These are phyloP conservation scores for Venturia nashicola DNA, from an alignment of 2,329 filamentous ascomycete genomes.

Conservation along the genomic window DNA sequence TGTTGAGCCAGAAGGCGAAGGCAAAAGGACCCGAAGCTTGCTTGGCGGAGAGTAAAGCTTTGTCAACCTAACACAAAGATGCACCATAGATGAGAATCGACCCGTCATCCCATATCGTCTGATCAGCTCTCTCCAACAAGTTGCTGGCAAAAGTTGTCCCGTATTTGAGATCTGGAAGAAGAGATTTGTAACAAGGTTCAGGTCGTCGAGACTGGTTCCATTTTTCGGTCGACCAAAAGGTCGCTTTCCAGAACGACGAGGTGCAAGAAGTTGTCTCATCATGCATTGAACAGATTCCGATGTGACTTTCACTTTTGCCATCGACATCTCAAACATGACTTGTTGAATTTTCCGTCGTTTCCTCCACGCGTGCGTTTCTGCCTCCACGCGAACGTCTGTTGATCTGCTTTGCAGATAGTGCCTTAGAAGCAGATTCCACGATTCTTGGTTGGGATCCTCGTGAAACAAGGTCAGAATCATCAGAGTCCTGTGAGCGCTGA, in stretches of 20 bases:
- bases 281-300: conserved; percentile 32
- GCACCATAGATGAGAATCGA: conserved; percentile 38
- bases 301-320: conserved; percentile 29
- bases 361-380: conserved; percentile 9
- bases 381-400: neutral
- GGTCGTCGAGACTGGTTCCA: conserved; percentile 20
- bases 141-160: conserved; percentile 29
- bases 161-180: conserved; percentile 35
- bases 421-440: conserved; percentile 37
- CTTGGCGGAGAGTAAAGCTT: conserved; percentile 9
- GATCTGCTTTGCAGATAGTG: conserved; percentile 19
- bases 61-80: conserved; percentile 40
- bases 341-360: conserved; percentile 18
- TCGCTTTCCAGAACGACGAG: conserved; percentile 20
- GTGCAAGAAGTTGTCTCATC: conserved; percentile 26
- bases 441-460: conserved; percentile 22
- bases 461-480: conserved; percentile 37
- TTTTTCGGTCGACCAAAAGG: conserved; percentile 12
- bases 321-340: conserved; percentile 38
- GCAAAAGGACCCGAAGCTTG: neutral
- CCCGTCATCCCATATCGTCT: conserved; percentile 46
- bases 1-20: neutral
- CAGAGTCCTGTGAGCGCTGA: conserved; percentile 42
- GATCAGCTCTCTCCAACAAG: conserved; percentile 45
- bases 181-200: conserved; percentile 35